phyloP scores from a whole-genome alignment of 2,329 filamentous ascomycete genomes.

The Fusarium tuaranense region DNA sequence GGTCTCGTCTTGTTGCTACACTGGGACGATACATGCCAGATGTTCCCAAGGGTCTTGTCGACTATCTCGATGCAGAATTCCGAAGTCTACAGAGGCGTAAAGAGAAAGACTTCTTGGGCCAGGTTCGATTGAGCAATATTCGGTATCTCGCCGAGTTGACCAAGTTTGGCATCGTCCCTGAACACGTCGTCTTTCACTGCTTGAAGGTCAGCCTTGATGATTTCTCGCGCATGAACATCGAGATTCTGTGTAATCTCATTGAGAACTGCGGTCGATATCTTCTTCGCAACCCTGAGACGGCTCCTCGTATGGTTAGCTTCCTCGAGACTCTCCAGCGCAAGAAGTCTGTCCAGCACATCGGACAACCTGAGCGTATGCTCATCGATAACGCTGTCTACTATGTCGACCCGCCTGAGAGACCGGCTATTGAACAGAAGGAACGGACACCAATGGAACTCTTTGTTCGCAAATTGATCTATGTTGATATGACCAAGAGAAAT shows the following conservation, averaged over 20 bases:
- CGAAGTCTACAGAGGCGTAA: slow-evolving; percentile 96
- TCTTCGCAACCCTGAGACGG: slow-evolving; percentile 90
- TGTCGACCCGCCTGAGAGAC: slow-evolving; percentile 92
- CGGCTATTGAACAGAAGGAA: slow-evolving; percentile 96
- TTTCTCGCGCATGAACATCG: slow-evolving; percentile 98
- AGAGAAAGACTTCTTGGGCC: slow-evolving; percentile 95
- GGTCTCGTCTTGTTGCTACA: slow-evolving; percentile 92
- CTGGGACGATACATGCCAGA: slow-evolving; percentile 95
- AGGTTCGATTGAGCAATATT: slow-evolving; percentile 93
- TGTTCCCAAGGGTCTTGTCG: slow-evolving; percentile 89
- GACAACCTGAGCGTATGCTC: slow-evolving; percentile 96
- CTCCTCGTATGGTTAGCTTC: slow-evolving; percentile 92
- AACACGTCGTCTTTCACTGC: slow-evolving; percentile 99
- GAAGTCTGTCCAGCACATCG: slow-evolving; percentile 94
- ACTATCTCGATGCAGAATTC: slow-evolving; percentile 96
- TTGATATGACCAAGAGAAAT: slow-evolving; percentile 93
- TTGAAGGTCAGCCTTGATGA: slow-evolving; percentile 97
- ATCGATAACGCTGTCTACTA: slow-evolving; percentile 99
- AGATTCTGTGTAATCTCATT: slow-evolving; percentile 95
- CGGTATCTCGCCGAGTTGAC: slow-evolving; percentile 98
- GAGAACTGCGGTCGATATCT: slow-evolving; percentile 97
- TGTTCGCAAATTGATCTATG: slow-evolving; percentile 90
- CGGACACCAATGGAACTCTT: slow-evolving; percentile 93
- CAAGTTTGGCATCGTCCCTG: slow-evolving; percentile 97
- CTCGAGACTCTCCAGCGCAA: slow-evolving; percentile 95